Percentiles rank a stretch among this genome's conserved stretches.
Evolutionary conservation across 805 yeast species (phyloP).

Genomic region (Suhomyces canberraensis): DNA sequence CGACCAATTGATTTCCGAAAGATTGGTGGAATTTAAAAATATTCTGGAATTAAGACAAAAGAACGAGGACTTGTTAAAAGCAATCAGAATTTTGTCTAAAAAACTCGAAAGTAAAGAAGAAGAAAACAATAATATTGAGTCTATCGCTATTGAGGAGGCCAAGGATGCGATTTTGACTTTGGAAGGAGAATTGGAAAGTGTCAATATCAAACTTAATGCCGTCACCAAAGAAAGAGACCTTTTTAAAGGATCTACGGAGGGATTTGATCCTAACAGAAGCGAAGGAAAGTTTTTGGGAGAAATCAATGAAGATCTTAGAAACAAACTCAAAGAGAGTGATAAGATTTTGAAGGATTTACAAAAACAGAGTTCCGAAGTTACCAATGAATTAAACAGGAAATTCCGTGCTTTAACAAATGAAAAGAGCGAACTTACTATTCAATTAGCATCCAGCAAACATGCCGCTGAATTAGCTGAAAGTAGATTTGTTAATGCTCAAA

Average conservation of each 20-base stretch:
- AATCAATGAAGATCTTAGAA: conserved; percentile 27
- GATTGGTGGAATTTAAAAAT: conserved; percentile 67
- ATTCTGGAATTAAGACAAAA: conserved; percentile 67
- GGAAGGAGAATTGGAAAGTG: conserved; percentile 53
- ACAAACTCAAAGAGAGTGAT: conserved; percentile 37
- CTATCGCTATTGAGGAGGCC: conserved; percentile 57
- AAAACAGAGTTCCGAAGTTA: conserved; percentile 40
- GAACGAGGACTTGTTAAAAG: conserved; percentile 67
- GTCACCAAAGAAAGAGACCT: conserved; percentile 68
- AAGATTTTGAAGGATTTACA: conserved; percentile 29
- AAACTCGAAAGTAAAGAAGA: conserved; percentile 67
- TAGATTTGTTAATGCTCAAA: conserved; percentile 46
- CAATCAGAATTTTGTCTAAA: conserved; percentile 68
- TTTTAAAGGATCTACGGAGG: conserved; percentile 34
- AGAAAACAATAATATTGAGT: conserved; percentile 38
- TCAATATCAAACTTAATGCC: conserved; percentile 51
- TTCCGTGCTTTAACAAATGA: conserved; percentile 23
- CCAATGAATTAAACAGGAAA: conserved; percentile 44
- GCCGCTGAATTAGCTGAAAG: conserved; percentile 50
- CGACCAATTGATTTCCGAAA: conserved; percentile 64
- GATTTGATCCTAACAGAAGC: conserved; percentile 4
- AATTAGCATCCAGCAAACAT: conserved; percentile 54
- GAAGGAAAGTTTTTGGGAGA: conserved; percentile 24
- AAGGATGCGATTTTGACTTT: conserved; percentile 63
- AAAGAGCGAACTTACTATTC: conserved; percentile 43